Evolutionary conservation across 495 filamentous ascomycete species (phyloP).

Genomic region (Penicillium verhagenii): DNA sequence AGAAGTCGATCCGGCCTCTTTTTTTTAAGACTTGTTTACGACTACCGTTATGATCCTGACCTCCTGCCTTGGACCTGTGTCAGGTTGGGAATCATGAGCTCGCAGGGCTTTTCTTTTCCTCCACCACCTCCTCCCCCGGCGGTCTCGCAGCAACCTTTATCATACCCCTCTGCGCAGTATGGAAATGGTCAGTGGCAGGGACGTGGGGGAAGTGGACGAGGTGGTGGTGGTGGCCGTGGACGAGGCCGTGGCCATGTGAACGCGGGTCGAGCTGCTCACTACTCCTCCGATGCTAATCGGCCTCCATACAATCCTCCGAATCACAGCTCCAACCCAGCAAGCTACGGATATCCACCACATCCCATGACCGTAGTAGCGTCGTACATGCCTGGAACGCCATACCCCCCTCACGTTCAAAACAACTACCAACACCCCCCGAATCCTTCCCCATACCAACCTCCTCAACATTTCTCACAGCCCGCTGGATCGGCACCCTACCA

Average conservation of each 20-base stretch:
- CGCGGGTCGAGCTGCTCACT: constrained; percentile 53
- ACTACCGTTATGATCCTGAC: constrained; percentile 17
- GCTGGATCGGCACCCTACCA: constrained; percentile 28
- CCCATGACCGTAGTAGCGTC: constrained; percentile 24
- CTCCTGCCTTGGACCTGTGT: constrained; percentile 13
- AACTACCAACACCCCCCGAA: constrained; percentile 28
- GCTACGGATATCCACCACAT: constrained; percentile 35
- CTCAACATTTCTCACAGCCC: constrained; percentile 28
- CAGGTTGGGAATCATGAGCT: constrained; percentile 39
- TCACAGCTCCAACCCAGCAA: constrained; percentile 32
- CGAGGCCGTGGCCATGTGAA: constrained; percentile 48
- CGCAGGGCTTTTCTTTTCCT: constrained; percentile 52
- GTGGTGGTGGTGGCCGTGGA: constrained; percentile 44
- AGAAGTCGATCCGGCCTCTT: not conserved
- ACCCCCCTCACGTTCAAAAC: constrained; percentile 25
- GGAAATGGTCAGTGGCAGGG: constrained; percentile 34
- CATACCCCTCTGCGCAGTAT: constrained; percentile 25
- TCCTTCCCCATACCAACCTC: constrained; percentile 23
- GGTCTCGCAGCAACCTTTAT: constrained; percentile 21
- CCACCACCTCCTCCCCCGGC: constrained; percentile 47
- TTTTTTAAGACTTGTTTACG: not conserved
- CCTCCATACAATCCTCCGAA: constrained; percentile 21
- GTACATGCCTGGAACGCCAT: constrained; percentile 29
- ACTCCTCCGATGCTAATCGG: constrained; percentile 31
- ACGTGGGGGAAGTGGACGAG: constrained; percentile 33